Base-by-base conservation (phyloP, 2,329 filamentous ascomycete genomes). In the Cladosporium sp. region DNA sequence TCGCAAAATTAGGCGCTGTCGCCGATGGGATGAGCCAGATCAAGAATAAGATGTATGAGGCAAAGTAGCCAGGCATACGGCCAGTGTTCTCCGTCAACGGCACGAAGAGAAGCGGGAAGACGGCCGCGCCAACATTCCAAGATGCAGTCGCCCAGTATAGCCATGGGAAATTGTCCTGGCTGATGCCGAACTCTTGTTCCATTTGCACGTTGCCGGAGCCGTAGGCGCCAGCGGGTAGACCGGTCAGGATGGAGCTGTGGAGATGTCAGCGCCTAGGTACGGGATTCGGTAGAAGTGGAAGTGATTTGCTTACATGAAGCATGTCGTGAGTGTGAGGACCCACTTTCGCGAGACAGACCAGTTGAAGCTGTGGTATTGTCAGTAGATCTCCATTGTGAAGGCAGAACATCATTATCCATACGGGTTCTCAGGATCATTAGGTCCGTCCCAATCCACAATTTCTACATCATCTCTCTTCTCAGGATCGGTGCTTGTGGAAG, bases 21-120 rank as follows among this genome's bases (percentile, higher is more conserved):
- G 79, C 82, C 12, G 82, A 78, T 0, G 80, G 79, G 51, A 85
- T 80, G 57, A 83, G 78, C 60, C 84, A 83, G 47, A 84, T 76
- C 22, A 75, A 72, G 50, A 64, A 73, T 64, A 61, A 70, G 66
- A 63, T 67, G 28, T 63, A 66, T 15, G 70, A 70, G 30, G 69
- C 71, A 58, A 65, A 66, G 51, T 72, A 68, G 25, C 70, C 65
- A 11, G 69, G 63, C 15, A 61, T 65, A 11, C 66, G 62, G 20
- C 68, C 57, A 7, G 70, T 60, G 5, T 55, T 51, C 45, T 58
- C 55, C n/a, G 55, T 84, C 9, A 87, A 62, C 0, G 85, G 84
- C 0, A 83, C 83, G 58, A 63, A 63, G 12, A 64, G 37, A 19
- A 64, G 55, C 4, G 60, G 60, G 17, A 49, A 43, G 12, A 51